Evolutionary conservation across 1,284 basidiomycete species (phyloP), one percentile per base, ranked within the genome.

Genomic region (Singerocomus inundabilis): DNA sequence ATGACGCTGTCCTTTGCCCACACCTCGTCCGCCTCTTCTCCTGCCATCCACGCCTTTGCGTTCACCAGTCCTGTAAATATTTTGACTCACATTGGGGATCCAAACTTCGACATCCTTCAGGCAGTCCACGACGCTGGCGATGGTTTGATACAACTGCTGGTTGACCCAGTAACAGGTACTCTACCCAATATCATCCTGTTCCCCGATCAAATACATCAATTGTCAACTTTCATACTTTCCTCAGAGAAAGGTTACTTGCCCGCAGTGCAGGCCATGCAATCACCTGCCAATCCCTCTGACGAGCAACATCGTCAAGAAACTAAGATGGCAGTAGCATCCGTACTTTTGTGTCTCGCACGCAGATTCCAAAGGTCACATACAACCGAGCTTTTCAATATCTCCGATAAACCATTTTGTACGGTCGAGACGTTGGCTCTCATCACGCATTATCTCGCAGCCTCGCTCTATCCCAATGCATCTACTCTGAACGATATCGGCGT

Each of bases 401-500:
- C 63, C 36, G 57, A 56, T 12, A 66, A 60, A n/a, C 67, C 70
- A 5, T 68, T 80, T 36, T 75, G 74, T 16, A 67, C 76, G 10
- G 74, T 72, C 16, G 70, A 72, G 24, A 76, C 77, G 7, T 58
- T 82, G 18, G 63, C 77, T 32, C 69, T 84, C 18, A 60, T 82
- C 33, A 68, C 83, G 36, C 82, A 83, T 58, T 84, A 84, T 57
- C 65, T 83, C 39, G 78, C 82, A 0, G 68, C 81, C 5, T 72
- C 79, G 4, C 66, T 83, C 40, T 70, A 72, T 54, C 77, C 80
- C 2, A 75, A 76, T 4, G 75, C 82, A 4, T 78, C 78, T 41
- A 79, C 77, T 5, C 77, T 75, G 67, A 84, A 85, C 60, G 83
- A 84, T 52, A 70, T 83, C 18, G 82, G 82, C 21, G 82, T 84